phyloP scores from a whole-genome alignment of 352 stramenopile species.

The Globisporangium abappressorium region DNA sequence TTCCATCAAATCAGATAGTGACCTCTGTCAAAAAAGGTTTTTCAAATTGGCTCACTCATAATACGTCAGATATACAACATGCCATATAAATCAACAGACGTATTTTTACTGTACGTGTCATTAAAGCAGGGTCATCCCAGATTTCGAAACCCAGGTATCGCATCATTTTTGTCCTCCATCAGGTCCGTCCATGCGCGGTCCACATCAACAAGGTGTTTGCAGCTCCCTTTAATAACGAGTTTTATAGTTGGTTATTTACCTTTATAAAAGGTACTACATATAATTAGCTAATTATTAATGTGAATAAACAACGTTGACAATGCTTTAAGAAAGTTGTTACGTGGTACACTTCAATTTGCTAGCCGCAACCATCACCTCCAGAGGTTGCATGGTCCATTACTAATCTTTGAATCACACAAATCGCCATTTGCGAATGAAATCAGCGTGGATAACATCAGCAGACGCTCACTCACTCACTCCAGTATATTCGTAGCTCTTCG shows the following conservation, averaged over 20 bases:
- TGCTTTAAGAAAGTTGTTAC: neutral
- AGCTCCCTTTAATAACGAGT: neutral
- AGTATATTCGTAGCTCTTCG: neutral
- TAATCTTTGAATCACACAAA: neutral
- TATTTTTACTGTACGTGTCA: neutral
- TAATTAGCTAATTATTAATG: too few species aligned
- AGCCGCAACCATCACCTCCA: neutral
- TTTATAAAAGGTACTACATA: neutral
- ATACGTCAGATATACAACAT: neutral
- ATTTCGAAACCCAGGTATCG: neutral
- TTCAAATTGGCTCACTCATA: neutral
- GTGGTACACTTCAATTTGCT: neutral
- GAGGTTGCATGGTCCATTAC: neutral
- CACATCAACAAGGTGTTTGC: neutral
- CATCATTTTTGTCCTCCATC: neutral
- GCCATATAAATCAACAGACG: neutral
- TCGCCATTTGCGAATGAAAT: neutral
- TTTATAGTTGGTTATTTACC: neutral
- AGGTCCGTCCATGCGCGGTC: neutral
- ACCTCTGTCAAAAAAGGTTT: neutral
- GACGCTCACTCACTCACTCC: too few species aligned
- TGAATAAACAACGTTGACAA: too few species aligned
- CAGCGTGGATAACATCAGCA: neutral
- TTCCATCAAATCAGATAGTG: neutral
- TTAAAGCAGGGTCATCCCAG: neutral